Conservation (phyloP, 2,329 filamentous ascomycete genomes). For the Verticillium alfalfae region DNA sequence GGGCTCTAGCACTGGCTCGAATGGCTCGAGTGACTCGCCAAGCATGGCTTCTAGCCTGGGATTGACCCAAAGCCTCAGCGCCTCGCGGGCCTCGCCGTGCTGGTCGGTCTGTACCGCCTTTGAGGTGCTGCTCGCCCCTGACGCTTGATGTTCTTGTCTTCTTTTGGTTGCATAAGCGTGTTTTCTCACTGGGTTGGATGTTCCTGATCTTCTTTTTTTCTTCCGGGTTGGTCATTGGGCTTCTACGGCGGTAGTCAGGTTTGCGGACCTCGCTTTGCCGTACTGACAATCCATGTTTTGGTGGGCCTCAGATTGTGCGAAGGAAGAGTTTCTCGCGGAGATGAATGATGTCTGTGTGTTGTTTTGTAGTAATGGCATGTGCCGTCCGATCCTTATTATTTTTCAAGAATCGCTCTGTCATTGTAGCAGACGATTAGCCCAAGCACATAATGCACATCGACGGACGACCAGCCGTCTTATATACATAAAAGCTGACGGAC, state of each 20-base stretch:
- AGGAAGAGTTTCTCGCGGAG: not conserved
- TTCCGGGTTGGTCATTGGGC: constrained; percentile 1
- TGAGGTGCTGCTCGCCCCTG: not conserved
- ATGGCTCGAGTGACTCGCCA: constrained; percentile 6
- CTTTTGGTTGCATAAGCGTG: not conserved
- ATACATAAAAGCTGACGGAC: not conserved
- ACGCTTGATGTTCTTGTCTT: not conserved
- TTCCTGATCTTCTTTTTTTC: not conserved
- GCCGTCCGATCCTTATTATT: constrained; percentile 8
- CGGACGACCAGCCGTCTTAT: not conserved
- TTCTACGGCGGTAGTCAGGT: not conserved
- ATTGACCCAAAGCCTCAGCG: constrained; percentile 24
- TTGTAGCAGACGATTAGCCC: not conserved
- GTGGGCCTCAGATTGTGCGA: not conserved
- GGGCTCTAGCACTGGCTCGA: not conserved
- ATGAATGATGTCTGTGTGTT: not conserved
- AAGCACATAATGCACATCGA: not conserved
- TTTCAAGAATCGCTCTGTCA: not conserved
- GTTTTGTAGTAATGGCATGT: constrained; percentile 9
- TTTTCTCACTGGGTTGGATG: constrained; percentile 1
- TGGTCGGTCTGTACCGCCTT: constrained; percentile 22
- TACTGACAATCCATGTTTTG: not conserved
- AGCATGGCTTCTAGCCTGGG: constrained; percentile 17
- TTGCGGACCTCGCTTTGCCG: not conserved
- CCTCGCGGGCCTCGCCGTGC: constrained; percentile 27